Percentiles rank a stretch among this genome's conserved stretches.
Conservation (phyloP, 164 flowering plant genomes). For the Magnolia kwangsiensis region DNA sequence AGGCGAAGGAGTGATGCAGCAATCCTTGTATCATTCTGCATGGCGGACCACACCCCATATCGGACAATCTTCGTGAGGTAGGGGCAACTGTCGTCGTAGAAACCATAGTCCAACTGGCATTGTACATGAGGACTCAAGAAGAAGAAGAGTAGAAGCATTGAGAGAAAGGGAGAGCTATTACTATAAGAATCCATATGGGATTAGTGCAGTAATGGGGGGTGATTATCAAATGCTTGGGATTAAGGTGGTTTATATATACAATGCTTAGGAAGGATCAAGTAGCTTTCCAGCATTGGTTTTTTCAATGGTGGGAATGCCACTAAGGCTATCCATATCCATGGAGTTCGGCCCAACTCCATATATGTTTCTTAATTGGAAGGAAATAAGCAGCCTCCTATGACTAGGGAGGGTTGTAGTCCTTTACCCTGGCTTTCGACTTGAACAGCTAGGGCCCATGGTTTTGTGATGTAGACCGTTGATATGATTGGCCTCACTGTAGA, state of each 20-base stretch:
- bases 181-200: background rate
- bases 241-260: slow-evolving; percentile 30
- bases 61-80: slow-evolving; percentile 46
- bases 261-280: background rate
- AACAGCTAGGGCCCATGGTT: too few species aligned
- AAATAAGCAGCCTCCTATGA: slow-evolving; percentile 1
- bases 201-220: slow-evolving; percentile 2
- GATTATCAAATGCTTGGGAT: background rate
- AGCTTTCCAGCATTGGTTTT: background rate
- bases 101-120: slow-evolving; percentile 45
- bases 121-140: slow-evolving; percentile 24
- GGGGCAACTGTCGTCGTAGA: slow-evolving; percentile 57
- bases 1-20: slow-evolving; percentile 69
- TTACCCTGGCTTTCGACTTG: too few species aligned
- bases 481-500: too few species aligned
- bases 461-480: too few species aligned
- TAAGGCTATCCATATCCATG: background rate
- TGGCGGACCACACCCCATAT: slow-evolving; percentile 46
- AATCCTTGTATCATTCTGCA: slow-evolving; percentile 63
- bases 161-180: background rate
- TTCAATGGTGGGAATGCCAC: slow-evolving; percentile 36
- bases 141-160: slow-evolving; percentile 21
- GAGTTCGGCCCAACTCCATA: background rate
- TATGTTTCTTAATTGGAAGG: background rate
- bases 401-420: background rate